Conservation (phyloP, 441 rosid species). For the Bocquillonia castaneifolia region DNA sequence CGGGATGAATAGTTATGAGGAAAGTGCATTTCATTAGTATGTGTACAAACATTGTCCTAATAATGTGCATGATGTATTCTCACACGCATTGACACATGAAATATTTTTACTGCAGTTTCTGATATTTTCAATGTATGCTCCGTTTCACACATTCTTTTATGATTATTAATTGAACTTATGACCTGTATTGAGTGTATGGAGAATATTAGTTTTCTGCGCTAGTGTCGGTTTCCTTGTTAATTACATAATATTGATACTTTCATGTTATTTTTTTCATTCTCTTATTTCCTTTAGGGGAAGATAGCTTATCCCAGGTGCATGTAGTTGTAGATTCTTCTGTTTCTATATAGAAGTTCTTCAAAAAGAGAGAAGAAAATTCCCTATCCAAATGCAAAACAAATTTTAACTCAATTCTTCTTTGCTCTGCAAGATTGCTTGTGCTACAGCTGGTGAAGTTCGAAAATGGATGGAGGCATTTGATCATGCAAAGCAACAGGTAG, state of each 20-base stretch:
- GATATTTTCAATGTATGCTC: neutral
- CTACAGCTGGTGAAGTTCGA: slow-evolving; percentile 77
- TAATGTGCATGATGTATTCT: neutral
- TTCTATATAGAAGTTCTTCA: slow-evolving; percentile 14
- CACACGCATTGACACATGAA: neutral
- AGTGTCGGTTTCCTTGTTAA: neutral
- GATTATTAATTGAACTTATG: neutral
- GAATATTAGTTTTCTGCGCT: neutral
- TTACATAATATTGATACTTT: neutral
- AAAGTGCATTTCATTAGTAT: neutral
- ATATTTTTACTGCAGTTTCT: neutral
- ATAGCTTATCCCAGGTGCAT: neutral
- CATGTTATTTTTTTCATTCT: neutral
- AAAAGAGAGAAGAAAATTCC: neutral
- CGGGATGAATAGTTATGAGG: neutral
- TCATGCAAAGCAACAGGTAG: slow-evolving; percentile 90
- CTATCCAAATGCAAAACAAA: slow-evolving; percentile 9
- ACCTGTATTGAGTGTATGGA: neutral
- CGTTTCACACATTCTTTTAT: neutral
- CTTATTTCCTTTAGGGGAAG: neutral
- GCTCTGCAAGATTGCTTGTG: slow-evolving; percentile 79
- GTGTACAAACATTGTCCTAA: neutral
- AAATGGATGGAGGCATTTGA: slow-evolving; percentile 98
- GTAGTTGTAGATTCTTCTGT: neutral
- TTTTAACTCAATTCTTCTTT: slow-evolving; percentile 19